These are phyloP conservation scores for Chaetomiaceae sp. DNA, from an alignment of 2,329 filamentous ascomycete species.

Conservation along the genomic window DNA sequence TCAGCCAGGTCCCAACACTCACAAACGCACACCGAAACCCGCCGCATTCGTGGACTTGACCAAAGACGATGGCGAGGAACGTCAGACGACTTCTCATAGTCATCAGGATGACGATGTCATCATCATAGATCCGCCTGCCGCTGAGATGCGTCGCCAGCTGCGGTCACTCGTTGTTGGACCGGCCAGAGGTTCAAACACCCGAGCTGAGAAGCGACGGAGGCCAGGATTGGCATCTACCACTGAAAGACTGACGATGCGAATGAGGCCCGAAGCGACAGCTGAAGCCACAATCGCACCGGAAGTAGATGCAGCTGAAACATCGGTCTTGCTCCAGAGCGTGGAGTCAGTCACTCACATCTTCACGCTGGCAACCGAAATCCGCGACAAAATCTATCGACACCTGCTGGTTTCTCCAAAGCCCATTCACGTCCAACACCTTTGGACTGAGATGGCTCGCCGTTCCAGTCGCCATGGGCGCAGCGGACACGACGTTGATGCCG, in stretches of 20 bases:
- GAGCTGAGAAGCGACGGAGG: neutral
- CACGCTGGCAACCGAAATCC: constrained; percentile 29
- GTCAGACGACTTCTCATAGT: constrained; percentile 1
- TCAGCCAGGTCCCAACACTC: neutral
- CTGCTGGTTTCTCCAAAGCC: constrained; percentile 30
- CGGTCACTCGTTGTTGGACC: neutral
- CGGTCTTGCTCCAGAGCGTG: neutral
- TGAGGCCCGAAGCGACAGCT: neutral
- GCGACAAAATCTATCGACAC: constrained; percentile 32
- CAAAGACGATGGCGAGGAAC: neutral
- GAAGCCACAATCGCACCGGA: neutral
- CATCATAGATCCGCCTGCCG: constrained; percentile 6
- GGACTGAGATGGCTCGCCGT: constrained; percentile 26
- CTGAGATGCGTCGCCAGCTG: neutral
- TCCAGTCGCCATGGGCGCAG: constrained; percentile 2
- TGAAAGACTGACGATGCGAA: neutral
- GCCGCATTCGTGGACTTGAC: constrained; percentile 2
- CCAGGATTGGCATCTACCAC: neutral
- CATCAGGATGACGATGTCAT: constrained; percentile 15
- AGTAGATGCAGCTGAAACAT: neutral
- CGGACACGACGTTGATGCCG: constrained; percentile 8
- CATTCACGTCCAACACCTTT: constrained; percentile 33
- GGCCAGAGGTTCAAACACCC: neutral
- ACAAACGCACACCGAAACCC: neutral
- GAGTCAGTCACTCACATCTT: constrained; percentile 17